Evolutionary conservation across 176 grass and related monocot genomes (phyloP), one percentile per base, ranked within the genome.

Genomic region (Typha latifolia): DNA sequence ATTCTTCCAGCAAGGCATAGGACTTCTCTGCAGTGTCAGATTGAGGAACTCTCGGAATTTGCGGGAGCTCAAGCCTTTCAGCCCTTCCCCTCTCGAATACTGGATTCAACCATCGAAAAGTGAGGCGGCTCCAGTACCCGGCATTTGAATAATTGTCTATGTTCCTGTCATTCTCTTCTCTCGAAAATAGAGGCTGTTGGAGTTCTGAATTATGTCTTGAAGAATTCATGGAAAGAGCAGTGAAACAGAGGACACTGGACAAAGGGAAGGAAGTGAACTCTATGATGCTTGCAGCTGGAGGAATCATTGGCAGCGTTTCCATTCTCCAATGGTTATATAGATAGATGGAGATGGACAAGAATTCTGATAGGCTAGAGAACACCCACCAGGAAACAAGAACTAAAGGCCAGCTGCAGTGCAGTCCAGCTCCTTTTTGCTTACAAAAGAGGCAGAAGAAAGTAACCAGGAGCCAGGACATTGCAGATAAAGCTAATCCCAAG

Each of bases 301-400:
- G 37, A 26, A 66, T 65, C 5, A 14, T n/a, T 7, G 62, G 31
- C 48, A 74, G 34, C 16, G 63, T 3, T 12, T 14, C n/a, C 16
- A n/a, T 47, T 12, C 34, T 18, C 66, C 76, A 61, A 19, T 74
- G 49, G 29, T 12, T 3, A 49, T 79, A 62, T 8, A 90, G 52
- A 75, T 80, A 65, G 34, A 80, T 16, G 1, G 62, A 78, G 65
- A 66, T 65, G 22, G 76, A 48, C 10, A 84, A 21, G 5, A 76
- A 83, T 62, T 90, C 72, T 2, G 23, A 66, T 5, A 83, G 48
- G 80, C 66, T 71, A 65, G 67, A 83, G 77, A 83, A 78, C 31
- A 84, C 47, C 87, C 87, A 90, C 87, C 87, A 90, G 4, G 67
- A 78, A 75, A 81, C 69, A 37, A 90, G 77, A 64, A 86, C 87